A percentile compares a stretch with the other conserved stretches of the same genome.
Evolutionary conservation across 1,139 yeast genomes (phyloP).

Genomic region (Pichia sp.): DNA sequence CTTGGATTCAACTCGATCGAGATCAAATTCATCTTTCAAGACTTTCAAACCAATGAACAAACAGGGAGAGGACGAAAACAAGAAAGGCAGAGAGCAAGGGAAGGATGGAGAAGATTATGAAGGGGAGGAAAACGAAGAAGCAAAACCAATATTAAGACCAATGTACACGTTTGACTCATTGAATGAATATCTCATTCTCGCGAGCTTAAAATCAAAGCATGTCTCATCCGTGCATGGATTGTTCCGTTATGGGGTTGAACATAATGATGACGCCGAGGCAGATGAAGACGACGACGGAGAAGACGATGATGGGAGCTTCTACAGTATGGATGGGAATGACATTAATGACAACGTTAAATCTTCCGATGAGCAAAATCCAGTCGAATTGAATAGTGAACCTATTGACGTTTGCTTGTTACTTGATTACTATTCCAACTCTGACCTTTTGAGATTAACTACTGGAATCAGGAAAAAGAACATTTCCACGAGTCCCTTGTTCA

Average conservation of each 20-base stretch:
- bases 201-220: slow-evolving; percentile 12
- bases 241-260: slow-evolving; percentile 1
- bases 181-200: slow-evolving; percentile 27
- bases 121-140: background rate
- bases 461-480: slow-evolving; percentile 35
- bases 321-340: background rate
- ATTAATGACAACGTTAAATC: background rate
- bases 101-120: background rate
- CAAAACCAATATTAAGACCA: background rate
- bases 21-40: slow-evolving; percentile 3
- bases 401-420: slow-evolving; percentile 27
- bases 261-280: background rate
- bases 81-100: background rate
- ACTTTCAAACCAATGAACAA: background rate
- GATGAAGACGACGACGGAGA: background rate
- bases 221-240: slow-evolving; percentile 11
- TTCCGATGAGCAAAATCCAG: background rate
- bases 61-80: no score
- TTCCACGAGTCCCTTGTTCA: slow-evolving; percentile 22
- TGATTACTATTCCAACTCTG: slow-evolving; percentile 47
- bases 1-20: background rate
- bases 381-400: slow-evolving; percentile 1
- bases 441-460: slow-evolving; percentile 42
- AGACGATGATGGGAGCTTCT: background rate
- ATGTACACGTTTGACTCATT: slow-evolving; percentile 23